These are phyloP conservation scores for Tulasnella sp. DNA, from an alignment of 768 basidiomycete genomes.

Conservation along the genomic window DNA sequence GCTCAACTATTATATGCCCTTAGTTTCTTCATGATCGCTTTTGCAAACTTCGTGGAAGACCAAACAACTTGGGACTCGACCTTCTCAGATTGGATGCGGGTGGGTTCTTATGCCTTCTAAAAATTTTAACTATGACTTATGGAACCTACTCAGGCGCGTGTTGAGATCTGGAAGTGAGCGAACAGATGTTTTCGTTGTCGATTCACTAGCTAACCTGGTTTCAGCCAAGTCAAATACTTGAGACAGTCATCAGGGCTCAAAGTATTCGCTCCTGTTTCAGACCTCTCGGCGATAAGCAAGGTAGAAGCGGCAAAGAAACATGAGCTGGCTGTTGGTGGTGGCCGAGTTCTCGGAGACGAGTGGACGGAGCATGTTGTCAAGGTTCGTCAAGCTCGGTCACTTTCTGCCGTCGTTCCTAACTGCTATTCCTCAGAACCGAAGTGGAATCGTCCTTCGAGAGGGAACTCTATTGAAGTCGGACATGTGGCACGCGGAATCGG, in stretches of 20 bases:
- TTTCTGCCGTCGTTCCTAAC: neutral
- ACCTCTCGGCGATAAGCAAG: slow-evolving; percentile 80
- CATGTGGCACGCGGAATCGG: slow-evolving; percentile 80
- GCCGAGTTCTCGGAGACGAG: slow-evolving; percentile 90
- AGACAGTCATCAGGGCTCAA: slow-evolving; percentile 80
- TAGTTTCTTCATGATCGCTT: slow-evolving; percentile 93
- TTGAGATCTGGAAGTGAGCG: slow-evolving; percentile 91
- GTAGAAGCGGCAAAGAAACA: slow-evolving; percentile 66
- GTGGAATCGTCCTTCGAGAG: slow-evolving; percentile 91
- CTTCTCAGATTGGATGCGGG: slow-evolving; percentile 89
- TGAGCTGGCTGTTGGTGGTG: slow-evolving; percentile 74
- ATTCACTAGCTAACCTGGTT: slow-evolving; percentile 4
- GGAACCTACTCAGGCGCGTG: slow-evolving; percentile 55
- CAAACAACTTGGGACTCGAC: slow-evolving; percentile 63
- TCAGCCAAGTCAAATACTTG: slow-evolving; percentile 83
- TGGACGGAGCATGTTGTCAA: slow-evolving; percentile 93
- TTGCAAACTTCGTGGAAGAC: slow-evolving; percentile 81
- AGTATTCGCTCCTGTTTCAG: slow-evolving; percentile 90
- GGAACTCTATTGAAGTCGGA: slow-evolving; percentile 91
- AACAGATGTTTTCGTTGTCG: neutral
- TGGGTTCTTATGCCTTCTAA: slow-evolving; percentile 41
- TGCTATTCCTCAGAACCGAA: slow-evolving; percentile 64
- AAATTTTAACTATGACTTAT: neutral
- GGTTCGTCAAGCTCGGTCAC: slow-evolving; percentile 49
- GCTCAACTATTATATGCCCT: neutral